Conservation (phyloP, 164 flowering plant genomes). For the Pachysandra terminalis region DNA sequence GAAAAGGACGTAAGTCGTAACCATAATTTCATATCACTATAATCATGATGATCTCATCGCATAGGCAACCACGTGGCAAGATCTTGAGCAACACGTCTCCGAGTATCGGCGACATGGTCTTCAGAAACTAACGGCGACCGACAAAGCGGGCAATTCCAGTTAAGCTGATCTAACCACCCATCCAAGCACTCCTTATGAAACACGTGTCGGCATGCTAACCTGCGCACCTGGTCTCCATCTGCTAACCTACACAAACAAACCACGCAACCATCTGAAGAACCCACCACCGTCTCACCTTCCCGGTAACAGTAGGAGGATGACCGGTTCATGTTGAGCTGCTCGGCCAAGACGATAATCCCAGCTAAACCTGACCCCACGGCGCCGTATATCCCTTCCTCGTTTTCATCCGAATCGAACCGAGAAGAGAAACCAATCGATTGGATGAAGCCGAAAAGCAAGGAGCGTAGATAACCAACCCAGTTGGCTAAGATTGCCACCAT, state of each 20-base stretch:
- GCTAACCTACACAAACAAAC: slow-evolving; percentile 51
- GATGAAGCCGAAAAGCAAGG: slow-evolving; percentile 23
- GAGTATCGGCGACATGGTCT: slow-evolving; percentile 15
- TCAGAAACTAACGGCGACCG: slow-evolving; percentile 40
- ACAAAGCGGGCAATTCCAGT: slow-evolving; percentile 76
- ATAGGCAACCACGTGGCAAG: slow-evolving; percentile 33
- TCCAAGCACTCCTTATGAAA: slow-evolving; percentile 74
- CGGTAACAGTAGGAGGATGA: slow-evolving; percentile 22
- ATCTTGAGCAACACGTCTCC: slow-evolving; percentile 29
- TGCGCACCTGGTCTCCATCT: slow-evolving; percentile 60
- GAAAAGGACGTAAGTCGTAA: not conserved
- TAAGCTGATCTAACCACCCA: slow-evolving; percentile 62
- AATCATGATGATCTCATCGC: slow-evolving; percentile 12
- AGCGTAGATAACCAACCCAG: slow-evolving; percentile 38
- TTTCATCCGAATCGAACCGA: not conserved
- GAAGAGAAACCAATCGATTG: slow-evolving; percentile 24
- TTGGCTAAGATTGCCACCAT: slow-evolving; percentile 44
- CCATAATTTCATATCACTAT: not conserved
- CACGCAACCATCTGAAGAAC: slow-evolving; percentile 33
- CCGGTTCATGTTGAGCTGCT: slow-evolving; percentile 45
- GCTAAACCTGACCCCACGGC: slow-evolving; percentile 44
- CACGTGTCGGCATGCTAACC: slow-evolving; percentile 63
- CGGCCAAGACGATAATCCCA: slow-evolving; percentile 38
- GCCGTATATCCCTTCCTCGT: slow-evolving; percentile 12
- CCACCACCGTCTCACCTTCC: slow-evolving; percentile 5